Conservation (phyloP, 2,329 filamentous ascomycete species). For the Hymenoscyphus occultus region DNA sequence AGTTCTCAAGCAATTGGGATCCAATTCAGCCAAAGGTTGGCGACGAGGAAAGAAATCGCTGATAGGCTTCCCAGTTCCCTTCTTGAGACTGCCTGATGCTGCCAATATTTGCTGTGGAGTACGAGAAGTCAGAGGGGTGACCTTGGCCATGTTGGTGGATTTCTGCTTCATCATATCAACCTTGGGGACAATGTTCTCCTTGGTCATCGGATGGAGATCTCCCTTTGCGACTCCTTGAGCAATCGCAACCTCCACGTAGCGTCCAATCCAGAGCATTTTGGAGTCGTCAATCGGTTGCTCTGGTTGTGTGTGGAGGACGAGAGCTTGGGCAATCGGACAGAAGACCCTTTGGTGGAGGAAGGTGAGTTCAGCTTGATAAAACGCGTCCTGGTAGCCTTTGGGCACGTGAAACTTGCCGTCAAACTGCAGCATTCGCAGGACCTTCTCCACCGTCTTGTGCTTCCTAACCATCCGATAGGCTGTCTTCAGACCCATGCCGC, state of each 20-base stretch:
- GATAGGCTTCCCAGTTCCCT: slow-evolving; percentile 59
- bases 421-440: slow-evolving; percentile 80
- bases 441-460: slow-evolving; percentile 79
- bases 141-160: slow-evolving; percentile 27
- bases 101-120: slow-evolving; percentile 21
- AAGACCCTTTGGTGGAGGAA: slow-evolving; percentile 95
- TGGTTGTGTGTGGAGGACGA: slow-evolving; percentile 74
- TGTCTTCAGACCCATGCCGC: slow-evolving; percentile 86
- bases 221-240: slow-evolving; percentile 75
- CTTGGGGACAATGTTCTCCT: slow-evolving; percentile 48
- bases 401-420: slow-evolving; percentile 83
- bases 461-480: slow-evolving; percentile 88
- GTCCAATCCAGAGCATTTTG: slow-evolving; percentile 79
- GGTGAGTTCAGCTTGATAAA: slow-evolving; percentile 83
- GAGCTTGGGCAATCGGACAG: slow-evolving; percentile 66
- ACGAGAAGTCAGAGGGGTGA: slow-evolving; percentile 25
- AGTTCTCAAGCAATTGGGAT: slow-evolving; percentile 65
- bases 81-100: slow-evolving; percentile 28
- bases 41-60: slow-evolving; percentile 63
- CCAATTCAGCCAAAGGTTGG: slow-evolving; percentile 62
- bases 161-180: slow-evolving; percentile 21
- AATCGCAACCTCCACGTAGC: slow-evolving; percentile 63
- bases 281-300: slow-evolving; percentile 60
- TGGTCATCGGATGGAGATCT: slow-evolving; percentile 87
- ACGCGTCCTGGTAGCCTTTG: slow-evolving; percentile 74